Percentiles rank a stretch among this genome's conserved stretches.
phyloP scores from a whole-genome alignment of 164 flowering plant species.

The Tinospora cordifolia region DNA sequence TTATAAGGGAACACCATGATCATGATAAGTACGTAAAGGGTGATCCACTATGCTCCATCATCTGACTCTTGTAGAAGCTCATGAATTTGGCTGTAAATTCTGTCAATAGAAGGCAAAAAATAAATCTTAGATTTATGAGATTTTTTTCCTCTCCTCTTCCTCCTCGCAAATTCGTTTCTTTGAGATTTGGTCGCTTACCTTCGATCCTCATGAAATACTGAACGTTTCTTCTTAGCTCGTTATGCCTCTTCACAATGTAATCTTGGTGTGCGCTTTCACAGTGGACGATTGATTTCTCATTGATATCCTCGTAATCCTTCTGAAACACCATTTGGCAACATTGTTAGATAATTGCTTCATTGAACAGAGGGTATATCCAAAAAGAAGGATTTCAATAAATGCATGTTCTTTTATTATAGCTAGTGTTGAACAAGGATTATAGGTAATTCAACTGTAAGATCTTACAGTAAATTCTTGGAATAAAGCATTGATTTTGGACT shows the following conservation, averaged over 20 bases:
- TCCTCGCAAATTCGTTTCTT: neutral
- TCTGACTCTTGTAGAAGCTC: constrained; percentile 42
- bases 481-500: constrained; percentile 28
- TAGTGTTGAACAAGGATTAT: neutral
- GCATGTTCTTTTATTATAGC: neutral
- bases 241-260: constrained; percentile 12
- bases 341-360: neutral
- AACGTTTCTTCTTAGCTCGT: constrained; percentile 27
- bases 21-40: too few relatives aligned
- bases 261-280: constrained; percentile 16
- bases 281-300: constrained; percentile 8
- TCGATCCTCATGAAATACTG: constrained; percentile 44
- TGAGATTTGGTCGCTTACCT: constrained; percentile 27
- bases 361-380: neutral
- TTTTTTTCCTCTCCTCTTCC: neutral
- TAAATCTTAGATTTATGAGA: neutral
- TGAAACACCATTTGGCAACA: constrained; percentile 8
- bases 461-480: constrained; percentile 40
- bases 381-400: too few relatives aligned
- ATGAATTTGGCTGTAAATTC: constrained; percentile 68
- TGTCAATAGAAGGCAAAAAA: constrained; percentile 13
- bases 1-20: too few relatives aligned
- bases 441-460: neutral
- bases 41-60: constrained; percentile 4
- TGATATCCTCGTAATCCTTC: constrained; percentile 23